Evolutionary conservation across 2,329 filamentous ascomycete genomes (phyloP), one percentile per base, ranked within the genome.

Genomic region (Penicillium sp.): DNA sequence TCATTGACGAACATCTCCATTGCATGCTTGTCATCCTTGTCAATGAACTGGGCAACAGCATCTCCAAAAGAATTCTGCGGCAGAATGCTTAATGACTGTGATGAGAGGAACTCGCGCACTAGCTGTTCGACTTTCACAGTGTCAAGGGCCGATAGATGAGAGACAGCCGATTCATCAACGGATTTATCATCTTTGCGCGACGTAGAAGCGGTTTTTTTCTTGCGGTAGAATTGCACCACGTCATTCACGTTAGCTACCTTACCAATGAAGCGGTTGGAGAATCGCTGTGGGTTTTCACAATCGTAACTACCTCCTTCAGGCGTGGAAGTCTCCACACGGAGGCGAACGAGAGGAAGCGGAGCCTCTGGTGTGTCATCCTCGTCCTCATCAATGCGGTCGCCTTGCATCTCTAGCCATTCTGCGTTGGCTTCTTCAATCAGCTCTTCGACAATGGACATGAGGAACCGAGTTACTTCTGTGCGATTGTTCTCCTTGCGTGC

Each of bases 191-290:
- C 79, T 56, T 82, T 84, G 43, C 80, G 73, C 2, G 69, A 80
- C 6, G 68, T 80, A 8, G 76, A 78, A 5, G 76, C 69, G 2
- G 74, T 76, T n/a, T 84, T 84, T 76, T 96, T 97, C 77, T 93
- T 96, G 56, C 91, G 86, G 74, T 97, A 88, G 72, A 96, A 97
- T 69, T 93, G 89, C 0, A 99, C 87, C 0, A 99, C 91, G 67
- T 99, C 94, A 65, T 93, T 95, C 10, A 88, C 87, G 70, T 99
- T 99, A 58, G 94, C 94, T 1, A 99, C 93, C 69, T 86, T 90
- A n/a, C 87, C 89, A 1, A 89, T 83, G 66, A 97, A 99, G 3
- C 92, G 85, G 71, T 96, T 96, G 0, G 93, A 97, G 69, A 97
- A 97, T 9, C 94, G 87, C 72, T 97, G 94, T 0, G 94, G 93